Conservation (phyloP, 805 yeast species). For the Hanseniaspora jakobsenii region DNA sequence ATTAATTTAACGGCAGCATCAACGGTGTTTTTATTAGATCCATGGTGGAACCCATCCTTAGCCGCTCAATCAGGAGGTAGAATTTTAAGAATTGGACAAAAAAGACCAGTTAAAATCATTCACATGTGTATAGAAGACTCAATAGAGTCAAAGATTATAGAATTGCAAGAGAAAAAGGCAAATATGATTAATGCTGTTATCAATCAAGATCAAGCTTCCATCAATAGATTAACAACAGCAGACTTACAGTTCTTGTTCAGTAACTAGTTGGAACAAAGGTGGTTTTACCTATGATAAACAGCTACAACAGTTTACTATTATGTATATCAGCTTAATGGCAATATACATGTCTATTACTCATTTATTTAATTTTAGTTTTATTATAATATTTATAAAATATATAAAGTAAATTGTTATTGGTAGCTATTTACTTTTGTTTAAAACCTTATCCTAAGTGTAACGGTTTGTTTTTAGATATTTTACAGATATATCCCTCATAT, state of each 20-base stretch:
- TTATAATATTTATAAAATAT: too few relatives aligned
- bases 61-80: conserved; percentile 98
- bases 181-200: conserved; percentile 96
- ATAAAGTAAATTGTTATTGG: too few relatives aligned
- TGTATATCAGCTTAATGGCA: too few relatives aligned
- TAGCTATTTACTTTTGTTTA: too few relatives aligned
- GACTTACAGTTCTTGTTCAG: conserved; percentile 90
- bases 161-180: conserved; percentile 92
- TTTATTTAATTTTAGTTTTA: too few relatives aligned
- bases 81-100: conserved; percentile 95
- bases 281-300: too few relatives aligned
- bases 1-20: conserved; percentile 92
- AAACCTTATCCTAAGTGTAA: too few relatives aligned
- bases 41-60: conserved; percentile 99
- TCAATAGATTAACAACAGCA: conserved; percentile 76
- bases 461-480: too few relatives aligned
- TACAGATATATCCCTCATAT: too few relatives aligned
- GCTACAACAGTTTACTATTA: too few relatives aligned
- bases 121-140: conserved; percentile 92
- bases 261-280: too few relatives aligned
- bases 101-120: conserved; percentile 83
- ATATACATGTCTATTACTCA: not conserved
- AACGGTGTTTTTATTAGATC: conserved; percentile 89
- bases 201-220: conserved; percentile 83
- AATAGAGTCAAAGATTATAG: conserved; percentile 90